Percentiles rank a stretch among this genome's conserved stretches.
These are phyloP conservation scores for Neonothopanus nambi DNA, from an alignment of 1,284 basidiomycete genomes.

Conservation along the genomic window DNA sequence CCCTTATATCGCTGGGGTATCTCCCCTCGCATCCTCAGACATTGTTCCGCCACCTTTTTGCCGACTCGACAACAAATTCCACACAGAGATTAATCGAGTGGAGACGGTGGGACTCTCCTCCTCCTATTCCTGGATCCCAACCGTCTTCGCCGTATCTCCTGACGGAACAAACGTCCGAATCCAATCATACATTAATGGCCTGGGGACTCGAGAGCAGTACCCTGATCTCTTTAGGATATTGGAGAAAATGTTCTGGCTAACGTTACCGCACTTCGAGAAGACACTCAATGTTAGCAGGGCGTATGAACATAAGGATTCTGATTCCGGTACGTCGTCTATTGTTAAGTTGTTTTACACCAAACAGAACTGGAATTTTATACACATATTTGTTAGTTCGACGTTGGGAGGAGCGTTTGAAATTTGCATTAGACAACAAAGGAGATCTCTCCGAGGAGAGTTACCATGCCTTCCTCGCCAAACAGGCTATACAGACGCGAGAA, in stretches of 20 bases:
- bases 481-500: too few species aligned
- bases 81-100: neutral
- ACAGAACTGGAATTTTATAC: neutral
- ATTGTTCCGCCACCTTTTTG: neutral
- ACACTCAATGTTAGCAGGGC: slow-evolving; percentile 1
- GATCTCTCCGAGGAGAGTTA: neutral
- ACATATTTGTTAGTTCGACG: neutral
- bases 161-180: slow-evolving; percentile 18
- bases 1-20: slow-evolving; percentile 6
- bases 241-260: slow-evolving; percentile 19
- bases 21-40: neutral
- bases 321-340: neutral
- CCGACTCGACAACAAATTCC: neutral
- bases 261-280: slow-evolving; percentile 18
- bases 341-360: neutral
- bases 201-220: slow-evolving; percentile 17
- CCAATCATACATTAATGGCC: slow-evolving; percentile 20
- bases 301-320: neutral
- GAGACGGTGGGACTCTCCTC: slow-evolving; percentile 3
- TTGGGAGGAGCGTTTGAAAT: neutral
- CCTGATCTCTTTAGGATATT: slow-evolving; percentile 16
- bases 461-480: neutral
- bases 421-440: neutral
- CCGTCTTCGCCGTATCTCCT: slow-evolving; percentile 16
- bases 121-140: slow-evolving; percentile 18